phyloP scores from a whole-genome alignment of 495 filamentous ascomycete genomes.

The Podospora comata region DNA sequence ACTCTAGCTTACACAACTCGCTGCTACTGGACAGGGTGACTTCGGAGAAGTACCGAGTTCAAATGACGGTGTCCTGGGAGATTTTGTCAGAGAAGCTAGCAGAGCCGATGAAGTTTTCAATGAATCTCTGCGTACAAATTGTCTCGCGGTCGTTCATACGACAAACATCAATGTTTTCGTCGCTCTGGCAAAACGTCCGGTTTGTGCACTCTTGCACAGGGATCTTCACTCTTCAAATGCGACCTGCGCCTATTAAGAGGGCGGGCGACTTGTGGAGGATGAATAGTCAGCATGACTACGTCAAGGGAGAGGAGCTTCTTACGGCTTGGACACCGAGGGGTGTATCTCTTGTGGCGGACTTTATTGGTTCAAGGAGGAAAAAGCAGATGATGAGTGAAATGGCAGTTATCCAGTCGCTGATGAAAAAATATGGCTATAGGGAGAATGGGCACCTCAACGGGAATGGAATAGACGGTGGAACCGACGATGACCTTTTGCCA shows the following conservation, averaged over 20 bases:
- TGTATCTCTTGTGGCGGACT: slow-evolving; percentile 82
- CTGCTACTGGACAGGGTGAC: slow-evolving; percentile 85
- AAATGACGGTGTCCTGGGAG: slow-evolving; percentile 81
- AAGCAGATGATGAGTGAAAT: slow-evolving; percentile 71
- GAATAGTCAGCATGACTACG: slow-evolving; percentile 89
- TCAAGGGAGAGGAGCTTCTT: slow-evolving; percentile 89
- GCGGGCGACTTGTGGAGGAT: slow-evolving; percentile 95
- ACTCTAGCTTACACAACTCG: slow-evolving; percentile 88
- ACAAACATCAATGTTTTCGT: slow-evolving; percentile 78
- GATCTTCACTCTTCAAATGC: slow-evolving; percentile 81
- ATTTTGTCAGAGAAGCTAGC: slow-evolving; percentile 73
- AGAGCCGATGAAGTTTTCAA: slow-evolving; percentile 78
- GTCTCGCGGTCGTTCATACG: slow-evolving; percentile 80
- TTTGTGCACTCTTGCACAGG: slow-evolving; percentile 82
- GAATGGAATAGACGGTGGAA: slow-evolving; percentile 25
- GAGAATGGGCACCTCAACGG: slow-evolving; percentile 30
- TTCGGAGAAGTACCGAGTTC: slow-evolving; percentile 84
- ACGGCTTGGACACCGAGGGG: slow-evolving; percentile 82
- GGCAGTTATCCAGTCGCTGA: slow-evolving; percentile 68
- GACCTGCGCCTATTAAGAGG: slow-evolving; percentile 82
- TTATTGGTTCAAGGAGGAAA: slow-evolving; percentile 65
- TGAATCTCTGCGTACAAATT: slow-evolving; percentile 76
- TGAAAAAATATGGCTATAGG: slow-evolving; percentile 49
- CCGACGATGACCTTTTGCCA: slow-evolving; percentile 22
- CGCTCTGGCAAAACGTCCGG: slow-evolving; percentile 78